Evolutionary conservation across 108 stramenopile genomes (phyloP), one percentile per base, ranked within the genome.

Genomic region (Skeletonema menzelii): DNA sequence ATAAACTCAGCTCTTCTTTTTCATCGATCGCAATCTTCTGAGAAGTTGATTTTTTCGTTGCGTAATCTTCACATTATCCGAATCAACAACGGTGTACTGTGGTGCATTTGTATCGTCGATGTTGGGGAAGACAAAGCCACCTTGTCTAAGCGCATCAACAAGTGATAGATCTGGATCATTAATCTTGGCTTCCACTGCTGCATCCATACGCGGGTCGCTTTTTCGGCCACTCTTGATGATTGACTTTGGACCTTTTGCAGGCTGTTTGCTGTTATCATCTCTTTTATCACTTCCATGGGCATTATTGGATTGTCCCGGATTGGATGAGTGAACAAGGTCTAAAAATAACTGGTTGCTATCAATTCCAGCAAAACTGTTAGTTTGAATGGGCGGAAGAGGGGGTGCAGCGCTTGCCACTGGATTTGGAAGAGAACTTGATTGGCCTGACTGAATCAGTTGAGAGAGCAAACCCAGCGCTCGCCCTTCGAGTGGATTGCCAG

Each of bases 31-130:
- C 34, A 91, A 42, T 55, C 93, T 75, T 34, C 93, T 75, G 40
- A 82, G 77, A 46, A 94, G 66, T 63, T 94, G 93, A 67, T 94
- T 94, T 67, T 91, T 94, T 26, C 93, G 72, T 61, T 94, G 93
- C 20, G 85, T 86, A 10, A 94, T 77, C 24, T 85, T 90, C 10
- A 94, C 86, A 35, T 85, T 80, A 42, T 94, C 89, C 0, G 72
- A 38, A 69, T 94, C 92, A 3, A 85, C 42, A 31, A 79, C 59
- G 12, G 61, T 27, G 31, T 59, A 70, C 34, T 71, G 70, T 31
- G 69, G 69, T 19, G 34, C 30, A 8, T 70, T 69, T 1, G 87
- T 58, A 47, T 85, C 87, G 8, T 84, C 82, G 4, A 84, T 73
- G n/a, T 49, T 19, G 10, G 85, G 79, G 65, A 90, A 91, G 14